Evolutionary conservation across 2,329 filamentous ascomycete genomes (phyloP).

Genomic region (Exophiala spinifera): DNA sequence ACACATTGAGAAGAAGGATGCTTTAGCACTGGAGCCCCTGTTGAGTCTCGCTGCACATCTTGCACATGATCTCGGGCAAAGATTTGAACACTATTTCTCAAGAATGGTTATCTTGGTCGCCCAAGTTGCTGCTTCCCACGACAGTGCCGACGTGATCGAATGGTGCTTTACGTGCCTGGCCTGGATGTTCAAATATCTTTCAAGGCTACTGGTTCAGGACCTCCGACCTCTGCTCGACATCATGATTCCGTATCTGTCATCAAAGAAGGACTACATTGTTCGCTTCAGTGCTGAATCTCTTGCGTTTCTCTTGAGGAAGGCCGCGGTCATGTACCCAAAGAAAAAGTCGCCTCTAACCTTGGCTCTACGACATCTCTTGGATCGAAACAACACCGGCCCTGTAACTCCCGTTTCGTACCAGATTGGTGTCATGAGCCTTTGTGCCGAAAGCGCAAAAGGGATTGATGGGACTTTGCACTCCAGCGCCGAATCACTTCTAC

Average conservation of each 20-base stretch:
- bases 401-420: slow-evolving; percentile 60
- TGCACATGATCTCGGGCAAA: slow-evolving; percentile 83
- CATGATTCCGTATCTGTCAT: slow-evolving; percentile 74
- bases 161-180: slow-evolving; percentile 94
- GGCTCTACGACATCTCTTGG: slow-evolving; percentile 69
- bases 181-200: slow-evolving; percentile 96
- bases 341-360: slow-evolving; percentile 64
- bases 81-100: slow-evolving; percentile 86
- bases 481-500: slow-evolving; percentile 53
- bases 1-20: slow-evolving; percentile 74
- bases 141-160: slow-evolving; percentile 86
- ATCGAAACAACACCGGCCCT: slow-evolving; percentile 47
- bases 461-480: slow-evolving; percentile 59
- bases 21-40: slow-evolving; percentile 77
- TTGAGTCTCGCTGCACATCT: slow-evolving; percentile 87
- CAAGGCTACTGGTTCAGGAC: slow-evolving; percentile 79
- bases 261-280: slow-evolving; percentile 80
- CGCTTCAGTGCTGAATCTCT: slow-evolving; percentile 92
- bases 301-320: slow-evolving; percentile 89
- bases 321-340: slow-evolving; percentile 71
- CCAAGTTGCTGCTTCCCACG: slow-evolving; percentile 70
- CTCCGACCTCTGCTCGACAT: slow-evolving; percentile 79
- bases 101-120: slow-evolving; percentile 72
- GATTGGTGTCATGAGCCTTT: slow-evolving; percentile 86
- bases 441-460: slow-evolving; percentile 74